Conservation (phyloP, 2,329 filamentous ascomycete genomes). For the Colletotrichum tanaceti region DNA sequence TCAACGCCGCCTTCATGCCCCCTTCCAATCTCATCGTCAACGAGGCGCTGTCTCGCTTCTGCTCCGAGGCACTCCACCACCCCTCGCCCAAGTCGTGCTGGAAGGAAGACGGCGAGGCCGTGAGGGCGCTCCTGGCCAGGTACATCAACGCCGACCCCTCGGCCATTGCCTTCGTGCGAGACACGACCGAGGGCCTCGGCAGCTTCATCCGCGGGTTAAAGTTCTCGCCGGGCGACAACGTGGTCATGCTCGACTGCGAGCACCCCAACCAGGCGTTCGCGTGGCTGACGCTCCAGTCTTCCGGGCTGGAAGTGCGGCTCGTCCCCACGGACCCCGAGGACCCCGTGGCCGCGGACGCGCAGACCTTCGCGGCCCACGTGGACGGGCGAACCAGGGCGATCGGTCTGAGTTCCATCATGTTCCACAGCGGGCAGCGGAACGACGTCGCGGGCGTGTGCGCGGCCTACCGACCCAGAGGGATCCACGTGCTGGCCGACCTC, state of each 20-base stretch:
- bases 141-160: slow-evolving; percentile 47
- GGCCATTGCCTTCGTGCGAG: slow-evolving; percentile 47
- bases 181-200: slow-evolving; percentile 50
- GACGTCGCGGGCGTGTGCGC: slow-evolving; percentile 47
- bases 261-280: slow-evolving; percentile 49
- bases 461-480: slow-evolving; percentile 44
- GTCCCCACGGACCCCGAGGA: slow-evolving; percentile 41
- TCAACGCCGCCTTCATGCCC: slow-evolving; percentile 48
- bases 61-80: slow-evolving; percentile 44
- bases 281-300: slow-evolving; percentile 45
- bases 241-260: slow-evolving; percentile 49
- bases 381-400: slow-evolving; percentile 48
- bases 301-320: slow-evolving; percentile 47
- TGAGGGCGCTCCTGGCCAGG: slow-evolving; percentile 41
- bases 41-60: slow-evolving; percentile 46
- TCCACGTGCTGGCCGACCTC: slow-evolving; percentile 49
- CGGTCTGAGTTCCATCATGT: slow-evolving; percentile 49
- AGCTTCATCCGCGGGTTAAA: slow-evolving; percentile 45
- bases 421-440: slow-evolving; percentile 50
- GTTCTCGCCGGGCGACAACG: slow-evolving; percentile 48
- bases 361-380: slow-evolving; percentile 47
- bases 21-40: slow-evolving; percentile 49
- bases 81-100: slow-evolving; percentile 42
- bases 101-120: slow-evolving; percentile 17
- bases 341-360: slow-evolving; percentile 39